Evolutionary conservation across 2,329 filamentous ascomycete genomes (phyloP).

Genomic region (Fusarium luffae): DNA sequence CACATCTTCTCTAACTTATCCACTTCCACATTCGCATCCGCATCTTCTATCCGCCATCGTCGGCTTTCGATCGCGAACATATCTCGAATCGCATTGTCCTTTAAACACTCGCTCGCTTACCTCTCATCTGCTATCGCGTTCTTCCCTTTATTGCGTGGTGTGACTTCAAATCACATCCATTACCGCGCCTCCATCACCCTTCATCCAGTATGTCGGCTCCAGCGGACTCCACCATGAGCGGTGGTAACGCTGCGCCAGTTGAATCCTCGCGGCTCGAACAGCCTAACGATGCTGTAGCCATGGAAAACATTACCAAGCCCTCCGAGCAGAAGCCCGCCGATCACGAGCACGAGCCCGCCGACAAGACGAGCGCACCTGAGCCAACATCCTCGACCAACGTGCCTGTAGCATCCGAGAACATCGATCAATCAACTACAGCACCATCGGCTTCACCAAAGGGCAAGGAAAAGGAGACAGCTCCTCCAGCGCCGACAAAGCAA

Average conservation of each 20-base stretch:
- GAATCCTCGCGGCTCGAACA: slow-evolving; percentile 49
- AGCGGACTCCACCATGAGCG: slow-evolving; percentile 49
- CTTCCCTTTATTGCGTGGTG: slow-evolving; percentile 40
- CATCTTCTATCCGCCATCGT: slow-evolving; percentile 31
- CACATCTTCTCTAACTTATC: slow-evolving; percentile 22
- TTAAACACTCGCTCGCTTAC: slow-evolving; percentile 39
- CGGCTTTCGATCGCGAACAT: slow-evolving; percentile 15
- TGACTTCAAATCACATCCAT: slow-evolving; percentile 42
- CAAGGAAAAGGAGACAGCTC: slow-evolving; percentile 49
- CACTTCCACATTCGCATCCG: slow-evolving; percentile 30
- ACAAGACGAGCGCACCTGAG: slow-evolving; percentile 29
- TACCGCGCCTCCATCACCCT: slow-evolving; percentile 29
- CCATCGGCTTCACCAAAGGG: slow-evolving; percentile 47
- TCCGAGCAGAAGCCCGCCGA: slow-evolving; percentile 32
- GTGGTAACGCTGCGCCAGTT: slow-evolving; percentile 46
- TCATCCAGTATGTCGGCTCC: slow-evolving; percentile 48
- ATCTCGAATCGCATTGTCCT: slow-evolving; percentile 10
- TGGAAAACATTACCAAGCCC: slow-evolving; percentile 50
- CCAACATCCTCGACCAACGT: slow-evolving; percentile 30
- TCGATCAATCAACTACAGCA: slow-evolving; percentile 33
- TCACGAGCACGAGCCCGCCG: slow-evolving; percentile 30
- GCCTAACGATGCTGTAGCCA: slow-evolving; percentile 53
- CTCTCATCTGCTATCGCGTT: slow-evolving; percentile 14
- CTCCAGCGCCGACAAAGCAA: slow-evolving; percentile 48
- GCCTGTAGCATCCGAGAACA: slow-evolving; percentile 33